Percentiles rank a stretch among this genome's conserved stretches.
Evolutionary conservation across 1,284 basidiomycete genomes (phyloP).

Genomic region (Ceratobasidium sp.): DNA sequence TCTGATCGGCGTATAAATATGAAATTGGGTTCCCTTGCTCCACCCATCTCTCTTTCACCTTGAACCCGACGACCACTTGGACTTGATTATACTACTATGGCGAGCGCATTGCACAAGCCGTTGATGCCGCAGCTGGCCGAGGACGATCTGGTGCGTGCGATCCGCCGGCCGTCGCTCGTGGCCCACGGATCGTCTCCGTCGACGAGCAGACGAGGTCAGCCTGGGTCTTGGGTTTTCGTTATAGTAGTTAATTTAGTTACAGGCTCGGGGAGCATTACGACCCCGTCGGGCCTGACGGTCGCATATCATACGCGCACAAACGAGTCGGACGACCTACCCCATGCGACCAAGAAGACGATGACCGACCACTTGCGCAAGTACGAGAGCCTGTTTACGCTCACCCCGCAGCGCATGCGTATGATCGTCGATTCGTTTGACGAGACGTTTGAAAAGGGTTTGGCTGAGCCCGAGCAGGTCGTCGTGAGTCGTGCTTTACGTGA

Average conservation of each 20-base stretch:
- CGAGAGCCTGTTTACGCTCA: slow-evolving; percentile 87
- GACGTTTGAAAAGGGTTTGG: slow-evolving; percentile 86
- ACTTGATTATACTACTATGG: no score
- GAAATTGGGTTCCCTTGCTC: slow-evolving; percentile 18
- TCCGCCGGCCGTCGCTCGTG: slow-evolving; percentile 30
- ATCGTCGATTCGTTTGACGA: slow-evolving; percentile 97
- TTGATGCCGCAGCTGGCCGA: slow-evolving; percentile 14
- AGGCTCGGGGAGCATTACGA: slow-evolving; percentile 78
- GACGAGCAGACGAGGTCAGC: slow-evolving; percentile 33
- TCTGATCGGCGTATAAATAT: slow-evolving; percentile 13
- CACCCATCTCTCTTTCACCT: neutral
- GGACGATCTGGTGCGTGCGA: slow-evolving; percentile 26
- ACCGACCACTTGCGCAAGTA: slow-evolving; percentile 90
- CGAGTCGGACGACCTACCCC: slow-evolving; percentile 84
- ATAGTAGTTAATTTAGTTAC: neutral
- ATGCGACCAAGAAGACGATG: slow-evolving; percentile 87
- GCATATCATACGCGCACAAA: slow-evolving; percentile 84
- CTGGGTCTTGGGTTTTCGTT: slow-evolving; percentile 15
- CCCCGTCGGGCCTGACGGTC: slow-evolving; percentile 79
- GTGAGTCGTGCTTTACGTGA: slow-evolving; percentile 67
- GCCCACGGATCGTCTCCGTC: slow-evolving; percentile 11
- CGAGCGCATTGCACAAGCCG: slow-evolving; percentile 36
- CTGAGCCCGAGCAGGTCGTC: slow-evolving; percentile 87
- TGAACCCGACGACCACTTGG: neutral
- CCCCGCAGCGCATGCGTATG: slow-evolving; percentile 95